phyloP scores from a whole-genome alignment of 192 early-diverging fungal genomes.

The Oehlia diaphana region DNA sequence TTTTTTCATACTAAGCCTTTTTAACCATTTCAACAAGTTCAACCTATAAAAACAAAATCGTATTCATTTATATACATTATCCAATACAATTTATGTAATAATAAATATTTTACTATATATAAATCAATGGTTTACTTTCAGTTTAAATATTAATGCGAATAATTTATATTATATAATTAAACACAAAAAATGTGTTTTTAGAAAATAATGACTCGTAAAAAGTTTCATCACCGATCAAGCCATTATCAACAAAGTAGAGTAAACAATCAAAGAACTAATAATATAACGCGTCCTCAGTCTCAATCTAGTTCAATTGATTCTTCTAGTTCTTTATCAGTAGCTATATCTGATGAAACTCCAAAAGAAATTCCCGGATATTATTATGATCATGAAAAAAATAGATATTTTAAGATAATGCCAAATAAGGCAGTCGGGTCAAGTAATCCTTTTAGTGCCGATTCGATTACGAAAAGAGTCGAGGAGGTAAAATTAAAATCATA shows the following conservation, averaged over 20 bases:
- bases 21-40: too few relatives aligned
- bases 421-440: neutral
- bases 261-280: neutral
- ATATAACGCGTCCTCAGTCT: neutral
- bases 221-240: neutral
- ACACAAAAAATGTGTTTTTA: too few relatives aligned
- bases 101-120: too few relatives aligned
- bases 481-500: neutral
- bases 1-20: too few relatives aligned
- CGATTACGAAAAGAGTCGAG: neutral
- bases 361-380: neutral
- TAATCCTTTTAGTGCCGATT: neutral
- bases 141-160: too few relatives aligned
- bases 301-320: neutral
- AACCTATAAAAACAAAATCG: too few relatives aligned
- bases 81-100: too few relatives aligned
- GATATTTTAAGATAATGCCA: constrained; percentile 5
- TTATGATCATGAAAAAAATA: constrained; percentile 4
- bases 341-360: neutral
- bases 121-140: too few relatives aligned
- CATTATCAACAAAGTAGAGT: neutral
- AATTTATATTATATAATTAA: too few relatives aligned
- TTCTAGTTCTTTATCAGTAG: neutral
- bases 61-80: too few relatives aligned
- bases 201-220: neutral